Evolutionary conservation across 345 rosid genomes (phyloP).

Genomic region (Anacardium occidentale): DNA sequence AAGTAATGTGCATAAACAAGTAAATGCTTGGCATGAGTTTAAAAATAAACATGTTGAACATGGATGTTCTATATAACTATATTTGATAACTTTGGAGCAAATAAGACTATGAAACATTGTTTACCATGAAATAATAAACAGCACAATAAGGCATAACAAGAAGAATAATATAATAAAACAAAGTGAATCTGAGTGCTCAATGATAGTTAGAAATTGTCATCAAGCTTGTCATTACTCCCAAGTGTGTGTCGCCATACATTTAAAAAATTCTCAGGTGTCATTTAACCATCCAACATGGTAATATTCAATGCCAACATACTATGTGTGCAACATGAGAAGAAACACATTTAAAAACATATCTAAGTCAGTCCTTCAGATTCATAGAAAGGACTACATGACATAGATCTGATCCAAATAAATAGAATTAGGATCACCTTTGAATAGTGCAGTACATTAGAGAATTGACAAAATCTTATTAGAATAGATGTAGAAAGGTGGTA

Average conservation of each 20-base stretch:
- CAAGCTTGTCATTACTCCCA: too few relatives aligned
- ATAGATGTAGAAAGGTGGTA: background rate
- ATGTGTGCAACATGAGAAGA: background rate
- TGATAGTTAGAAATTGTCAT: too few relatives aligned
- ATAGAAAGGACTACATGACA: background rate
- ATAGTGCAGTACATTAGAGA: background rate
- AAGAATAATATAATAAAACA: too few relatives aligned
- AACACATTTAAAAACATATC: background rate
- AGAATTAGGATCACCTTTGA: slow-evolving; percentile 4
- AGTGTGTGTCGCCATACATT: too few relatives aligned
- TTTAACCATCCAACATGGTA: too few relatives aligned
- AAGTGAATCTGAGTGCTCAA: too few relatives aligned
- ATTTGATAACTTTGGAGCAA: too few relatives aligned
- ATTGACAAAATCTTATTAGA: background rate
- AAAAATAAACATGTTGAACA: background rate
- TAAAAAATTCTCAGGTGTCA: too few relatives aligned
- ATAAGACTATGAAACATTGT: too few relatives aligned
- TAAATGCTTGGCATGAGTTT: background rate
- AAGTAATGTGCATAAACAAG: background rate
- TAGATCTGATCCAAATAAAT: slow-evolving; percentile 10
- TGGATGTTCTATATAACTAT: background rate
- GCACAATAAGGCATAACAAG: too few relatives aligned
- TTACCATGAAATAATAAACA: too few relatives aligned
- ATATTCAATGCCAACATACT: slow-evolving; percentile 8
- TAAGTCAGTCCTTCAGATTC: background rate